These are phyloP conservation scores for Fusarium napiforme DNA, from an alignment of 2,329 filamentous ascomycete genomes.

Conservation along the genomic window DNA sequence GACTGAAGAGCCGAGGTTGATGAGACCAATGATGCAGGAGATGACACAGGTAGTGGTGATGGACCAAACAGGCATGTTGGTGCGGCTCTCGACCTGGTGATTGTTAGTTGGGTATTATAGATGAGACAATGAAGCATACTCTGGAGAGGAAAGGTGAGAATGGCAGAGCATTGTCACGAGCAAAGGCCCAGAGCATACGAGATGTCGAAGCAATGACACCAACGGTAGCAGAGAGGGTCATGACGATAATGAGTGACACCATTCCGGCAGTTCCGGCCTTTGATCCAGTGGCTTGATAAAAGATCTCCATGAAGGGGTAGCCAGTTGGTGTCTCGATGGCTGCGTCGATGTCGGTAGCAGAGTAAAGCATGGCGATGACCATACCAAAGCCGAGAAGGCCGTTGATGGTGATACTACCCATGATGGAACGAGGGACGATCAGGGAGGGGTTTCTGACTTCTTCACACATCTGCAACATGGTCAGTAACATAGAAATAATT, in stretches of 20 bases:
- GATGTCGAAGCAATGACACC: conserved; percentile 42
- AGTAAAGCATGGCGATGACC: conserved; percentile 42
- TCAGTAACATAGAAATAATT: neutral
- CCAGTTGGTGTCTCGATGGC: conserved; percentile 37
- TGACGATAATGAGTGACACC: conserved; percentile 34
- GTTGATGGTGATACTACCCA: conserved; percentile 37
- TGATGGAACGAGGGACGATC: conserved; percentile 38
- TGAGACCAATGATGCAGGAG: conserved; percentile 37
- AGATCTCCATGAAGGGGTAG: conserved; percentile 40
- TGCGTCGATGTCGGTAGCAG: conserved; percentile 36
- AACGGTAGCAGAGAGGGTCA: conserved; percentile 38
- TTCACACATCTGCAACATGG: conserved; percentile 32
- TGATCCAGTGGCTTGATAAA: conserved; percentile 40
- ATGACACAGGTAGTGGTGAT: conserved; percentile 33
- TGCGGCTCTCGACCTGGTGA: conserved; percentile 39
- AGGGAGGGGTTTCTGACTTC: conserved; percentile 39
- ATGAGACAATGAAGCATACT: neutral
- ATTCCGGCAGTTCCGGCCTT: conserved; percentile 32
- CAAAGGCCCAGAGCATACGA: conserved; percentile 40
- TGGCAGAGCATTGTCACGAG: conserved; percentile 35
- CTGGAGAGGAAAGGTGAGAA: conserved; percentile 34
- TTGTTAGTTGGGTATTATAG: neutral
- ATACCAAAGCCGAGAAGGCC: conserved; percentile 36
- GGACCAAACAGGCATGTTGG: conserved; percentile 39
- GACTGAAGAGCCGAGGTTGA: conserved; percentile 38